A percentile compares a stretch with the other conserved stretches of the same genome.
Evolutionary conservation across 805 yeast species (phyloP).

Genomic region (Starmerella gropengiesseri): DNA sequence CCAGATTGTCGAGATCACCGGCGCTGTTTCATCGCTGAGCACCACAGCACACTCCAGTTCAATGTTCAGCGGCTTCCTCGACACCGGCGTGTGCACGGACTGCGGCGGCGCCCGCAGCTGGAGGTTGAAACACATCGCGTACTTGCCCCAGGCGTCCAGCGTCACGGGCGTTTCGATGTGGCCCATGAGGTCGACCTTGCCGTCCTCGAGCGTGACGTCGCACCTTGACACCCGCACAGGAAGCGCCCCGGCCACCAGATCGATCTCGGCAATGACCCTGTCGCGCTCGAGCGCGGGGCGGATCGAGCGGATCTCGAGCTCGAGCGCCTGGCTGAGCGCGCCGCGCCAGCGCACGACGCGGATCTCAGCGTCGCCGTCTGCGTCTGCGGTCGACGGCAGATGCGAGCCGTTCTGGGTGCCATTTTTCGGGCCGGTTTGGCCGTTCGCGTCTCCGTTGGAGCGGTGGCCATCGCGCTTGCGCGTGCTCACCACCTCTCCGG

Average conservation of each 20-base stretch:
- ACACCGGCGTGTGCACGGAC: slow-evolving; percentile 4
- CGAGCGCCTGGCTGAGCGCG: slow-evolving; percentile 20
- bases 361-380: slow-evolving; percentile 7
- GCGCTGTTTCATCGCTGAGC: slow-evolving; percentile 2
- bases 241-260: slow-evolving; percentile 14
- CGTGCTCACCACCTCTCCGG: not conserved
- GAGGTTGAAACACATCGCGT: slow-evolving; percentile 19
- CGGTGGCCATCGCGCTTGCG: slow-evolving; percentile 1
- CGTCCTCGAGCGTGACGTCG: slow-evolving; percentile 19
- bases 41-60: slow-evolving; percentile 18
- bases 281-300: slow-evolving; percentile 25
- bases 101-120: slow-evolving; percentile 17
- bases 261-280: slow-evolving; percentile 23
- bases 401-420: not conserved
- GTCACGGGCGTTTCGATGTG: slow-evolving; percentile 12
- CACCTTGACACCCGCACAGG: slow-evolving; percentile 10
- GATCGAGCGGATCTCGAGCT: slow-evolving; percentile 21
- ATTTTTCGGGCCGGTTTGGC: not conserved
- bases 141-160: slow-evolving; percentile 13
- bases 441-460: not conserved
- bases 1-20: slow-evolving; percentile 22
- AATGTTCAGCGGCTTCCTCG: slow-evolving; percentile 17
- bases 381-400: too few species aligned
- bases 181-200: slow-evolving; percentile 18
- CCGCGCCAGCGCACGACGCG: slow-evolving; percentile 17